Base-by-base conservation (phyloP, 352 stramenopile genomes). In the Phytophthora pseudosyringae region DNA sequence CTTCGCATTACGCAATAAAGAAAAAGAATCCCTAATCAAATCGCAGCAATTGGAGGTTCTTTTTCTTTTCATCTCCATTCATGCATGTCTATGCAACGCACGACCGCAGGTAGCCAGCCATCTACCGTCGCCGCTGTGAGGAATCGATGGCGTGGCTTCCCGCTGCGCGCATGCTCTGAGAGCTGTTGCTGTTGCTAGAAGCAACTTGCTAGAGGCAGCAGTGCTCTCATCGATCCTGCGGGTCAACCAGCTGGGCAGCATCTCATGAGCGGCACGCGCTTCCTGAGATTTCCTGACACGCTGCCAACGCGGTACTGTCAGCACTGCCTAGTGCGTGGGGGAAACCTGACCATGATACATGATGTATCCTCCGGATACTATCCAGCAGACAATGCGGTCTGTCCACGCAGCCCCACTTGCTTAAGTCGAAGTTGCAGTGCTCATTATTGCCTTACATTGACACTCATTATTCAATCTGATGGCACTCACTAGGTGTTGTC, bases 391-490 rank as follows among this genome's bases (percentile, higher is more conserved):
- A 7, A 6, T 5, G 9, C 3, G 35, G 3, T 16, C 3, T 16
- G 21, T 43, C 13, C 21, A 16, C 7, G 25, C 32, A 25, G 2
- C 21, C 1, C 21, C 21, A 21, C 2, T 2, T 2, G 21, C 21
- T 21, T 2, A 21, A 2, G 9, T 25, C 5, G 3, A 44, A 13
- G 16, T 35, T 26, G 21, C 16, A 18, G 12, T 25, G 31, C 18
- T 43, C 32, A 33, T 35, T 56, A 15, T 44, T 26, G 11, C 25
- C 35, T 58, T 58, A 58, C 60, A 51, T 63, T 54, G 21, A 53
- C 49, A 67, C 41, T 54, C 64, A 67, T 47, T 57, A 62, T 59
- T 45, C n/a, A 65, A 32, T 38, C 29, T 18, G 38, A 31, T 38
- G 6, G 7, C 25, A 15, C 33, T 55, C 49, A 49, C 38, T 44